A percentile compares a stretch with the other conserved stretches of the same genome.
phyloP scores from a whole-genome alignment of 371 early-diverging fungal species.

The Capniomyces stellatus region DNA sequence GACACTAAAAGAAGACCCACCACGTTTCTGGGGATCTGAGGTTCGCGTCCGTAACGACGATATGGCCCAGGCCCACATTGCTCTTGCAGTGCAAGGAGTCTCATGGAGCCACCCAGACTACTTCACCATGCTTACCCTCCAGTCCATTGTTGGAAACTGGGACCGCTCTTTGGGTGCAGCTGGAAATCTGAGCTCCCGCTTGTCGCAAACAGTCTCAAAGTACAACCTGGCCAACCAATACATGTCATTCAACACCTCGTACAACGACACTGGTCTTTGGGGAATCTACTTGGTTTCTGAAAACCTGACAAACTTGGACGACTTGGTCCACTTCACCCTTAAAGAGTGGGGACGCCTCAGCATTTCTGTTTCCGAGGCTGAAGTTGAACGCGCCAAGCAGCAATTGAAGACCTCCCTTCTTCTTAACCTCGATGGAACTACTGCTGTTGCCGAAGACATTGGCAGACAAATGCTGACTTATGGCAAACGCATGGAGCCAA shows the following conservation, averaged over 20 bases:
- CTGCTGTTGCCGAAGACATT: conserved; percentile 90
- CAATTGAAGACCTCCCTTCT: conserved; percentile 89
- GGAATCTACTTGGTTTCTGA: conserved; percentile 85
- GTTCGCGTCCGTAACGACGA: conserved; percentile 66
- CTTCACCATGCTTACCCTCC: conserved; percentile 83
- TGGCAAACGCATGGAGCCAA: conserved; percentile 68
- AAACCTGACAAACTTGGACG: conserved; percentile 61
- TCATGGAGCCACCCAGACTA: conserved; percentile 90
- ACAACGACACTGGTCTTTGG: conserved; percentile 95
- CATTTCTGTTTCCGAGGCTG: conserved; percentile 69
- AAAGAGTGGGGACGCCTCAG: conserved; percentile 85
- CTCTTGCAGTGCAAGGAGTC: conserved; percentile 89
- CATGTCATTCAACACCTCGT: conserved; percentile 95
- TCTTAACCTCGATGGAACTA: conserved; percentile 79
- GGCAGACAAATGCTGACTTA: conserved; percentile 87
- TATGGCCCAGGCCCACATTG: conserved; percentile 84
- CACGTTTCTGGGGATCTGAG: conserved; percentile 69
- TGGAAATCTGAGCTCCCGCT: conserved; percentile 60
- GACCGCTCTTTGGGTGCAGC: conserved; percentile 79
- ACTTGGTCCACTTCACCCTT: conserved; percentile 65
- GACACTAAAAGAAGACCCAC: conserved; percentile 20
- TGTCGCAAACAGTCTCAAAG: conserved; percentile 65
- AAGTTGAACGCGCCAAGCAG: conserved; percentile 93
- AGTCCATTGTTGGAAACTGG: conserved; percentile 91
- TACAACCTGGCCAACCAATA: conserved; percentile 86